Percentiles rank a stretch among this genome's conserved stretches.
phyloP scores from a whole-genome alignment of 2,329 filamentous ascomycete genomes.

The Nemania sp. region DNA sequence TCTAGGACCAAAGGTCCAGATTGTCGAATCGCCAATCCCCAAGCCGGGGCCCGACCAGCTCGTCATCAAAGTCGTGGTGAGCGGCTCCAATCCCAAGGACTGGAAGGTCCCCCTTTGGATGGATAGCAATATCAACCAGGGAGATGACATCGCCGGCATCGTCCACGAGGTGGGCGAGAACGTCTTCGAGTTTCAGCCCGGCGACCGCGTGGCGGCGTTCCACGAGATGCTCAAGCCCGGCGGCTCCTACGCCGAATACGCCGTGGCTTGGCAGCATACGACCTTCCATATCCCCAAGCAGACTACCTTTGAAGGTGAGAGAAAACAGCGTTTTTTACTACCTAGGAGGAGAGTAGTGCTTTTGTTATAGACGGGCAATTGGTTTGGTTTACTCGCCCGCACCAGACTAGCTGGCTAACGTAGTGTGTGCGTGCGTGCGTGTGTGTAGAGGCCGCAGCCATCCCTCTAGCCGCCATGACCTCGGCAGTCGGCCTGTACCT shows the following conservation, averaged over 20 bases:
- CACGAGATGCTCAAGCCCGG: conserved; percentile 63
- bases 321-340: not conserved
- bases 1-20: conserved; percentile 50
- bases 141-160: conserved; percentile 67
- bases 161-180: conserved; percentile 66
- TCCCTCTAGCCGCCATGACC: conserved; percentile 68
- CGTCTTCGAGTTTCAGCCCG: conserved; percentile 67
- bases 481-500: conserved; percentile 64
- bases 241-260: conserved; percentile 72
- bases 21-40: conserved; percentile 57
- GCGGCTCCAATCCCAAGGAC: conserved; percentile 62
- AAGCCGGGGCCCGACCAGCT: conserved; percentile 55
- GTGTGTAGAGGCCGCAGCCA: conserved; percentile 66
- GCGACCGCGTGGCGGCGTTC: conserved; percentile 62
- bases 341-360: not conserved
- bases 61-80: conserved; percentile 58
- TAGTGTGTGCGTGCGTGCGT: too few species aligned
- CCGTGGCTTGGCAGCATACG: conserved; percentile 65
- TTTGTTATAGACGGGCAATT: not conserved
- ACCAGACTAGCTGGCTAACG: not conserved
- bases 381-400: not conserved
- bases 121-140: conserved; percentile 55
- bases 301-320: conserved; percentile 62
- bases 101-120: conserved; percentile 54
- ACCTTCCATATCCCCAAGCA: conserved; percentile 66